Percentiles rank a stretch among this genome's conserved stretches.
These are phyloP conservation scores for Heracleum sosnowskyi DNA, from an alignment of 129 eudicot species.

Conservation along the genomic window DNA sequence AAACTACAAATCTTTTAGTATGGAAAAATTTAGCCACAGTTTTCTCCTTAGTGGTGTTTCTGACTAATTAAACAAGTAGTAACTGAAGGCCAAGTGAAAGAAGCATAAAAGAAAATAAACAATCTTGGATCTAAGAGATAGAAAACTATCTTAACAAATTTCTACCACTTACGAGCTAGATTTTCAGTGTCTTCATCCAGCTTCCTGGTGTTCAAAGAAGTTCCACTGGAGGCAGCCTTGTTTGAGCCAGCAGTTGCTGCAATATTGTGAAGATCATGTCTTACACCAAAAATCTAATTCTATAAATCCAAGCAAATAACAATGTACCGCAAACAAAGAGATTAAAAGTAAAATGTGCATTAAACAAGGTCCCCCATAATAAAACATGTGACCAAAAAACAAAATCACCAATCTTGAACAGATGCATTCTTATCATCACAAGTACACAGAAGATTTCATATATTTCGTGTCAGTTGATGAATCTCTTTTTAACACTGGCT, in stretches of 20 bases:
- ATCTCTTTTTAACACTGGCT: background rate
- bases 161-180: slow-evolving; percentile 7
- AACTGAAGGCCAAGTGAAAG: background rate
- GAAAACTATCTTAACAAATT: background rate
- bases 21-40: background rate
- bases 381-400: background rate
- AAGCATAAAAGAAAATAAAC: background rate
- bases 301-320: background rate
- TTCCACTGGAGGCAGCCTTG: slow-evolving; percentile 14
- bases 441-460: background rate
- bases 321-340: background rate
- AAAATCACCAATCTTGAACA: background rate
- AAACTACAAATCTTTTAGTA: background rate
- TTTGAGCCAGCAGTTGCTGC: slow-evolving; percentile 15
- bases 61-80: background rate
- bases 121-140: background rate
- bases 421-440: background rate
- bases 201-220: slow-evolving; percentile 14
- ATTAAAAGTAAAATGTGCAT: background rate
- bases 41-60: background rate
- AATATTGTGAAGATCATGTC: background rate
- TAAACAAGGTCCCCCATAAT: background rate
- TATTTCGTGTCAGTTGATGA: background rate
- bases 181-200: slow-evolving; percentile 14
- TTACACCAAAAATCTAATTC: background rate